phyloP scores from a whole-genome alignment of 2,329 filamentous ascomycete genomes.

The Pseudogymnoascus sp. region DNA sequence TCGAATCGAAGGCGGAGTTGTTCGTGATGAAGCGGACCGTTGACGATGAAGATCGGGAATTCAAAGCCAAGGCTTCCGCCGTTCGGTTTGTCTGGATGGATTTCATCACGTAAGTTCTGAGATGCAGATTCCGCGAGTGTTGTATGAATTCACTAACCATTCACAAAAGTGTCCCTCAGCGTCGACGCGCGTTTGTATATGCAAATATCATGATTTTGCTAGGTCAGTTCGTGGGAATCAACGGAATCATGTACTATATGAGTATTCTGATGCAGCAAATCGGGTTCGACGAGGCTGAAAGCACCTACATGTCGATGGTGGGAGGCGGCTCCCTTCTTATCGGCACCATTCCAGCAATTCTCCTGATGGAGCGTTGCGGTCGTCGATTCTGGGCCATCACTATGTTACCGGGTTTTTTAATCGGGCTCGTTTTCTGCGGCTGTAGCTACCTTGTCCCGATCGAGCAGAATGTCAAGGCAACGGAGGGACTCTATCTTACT shows the following conservation, averaged over 20 bases:
- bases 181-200: slow-evolving; percentile 55
- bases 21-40: slow-evolving; percentile 61
- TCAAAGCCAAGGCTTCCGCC: slow-evolving; percentile 40
- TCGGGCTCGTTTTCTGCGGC: slow-evolving; percentile 60
- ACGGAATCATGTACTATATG: slow-evolving; percentile 67
- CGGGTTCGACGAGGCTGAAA: slow-evolving; percentile 51
- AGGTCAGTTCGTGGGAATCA: slow-evolving; percentile 62
- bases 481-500: slow-evolving; percentile 55
- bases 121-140: not conserved
- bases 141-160: not conserved
- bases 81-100: slow-evolving; percentile 61
- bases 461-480: slow-evolving; percentile 36
- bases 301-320: slow-evolving; percentile 70
- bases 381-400: slow-evolving; percentile 66
- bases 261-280: slow-evolving; percentile 56
- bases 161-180: slow-evolving; percentile 44
- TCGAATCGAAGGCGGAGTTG: slow-evolving; percentile 58
- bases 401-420: slow-evolving; percentile 64
- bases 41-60: slow-evolving; percentile 44
- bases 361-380: slow-evolving; percentile 64
- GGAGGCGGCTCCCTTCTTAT: slow-evolving; percentile 58
- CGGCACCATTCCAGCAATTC: slow-evolving; percentile 59
- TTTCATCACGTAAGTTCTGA: slow-evolving; percentile 50
- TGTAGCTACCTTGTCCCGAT: slow-evolving; percentile 48
- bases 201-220: slow-evolving; percentile 62